Conservation (phyloP, 2,329 filamentous ascomycete genomes). For the Fusarium concolor region DNA sequence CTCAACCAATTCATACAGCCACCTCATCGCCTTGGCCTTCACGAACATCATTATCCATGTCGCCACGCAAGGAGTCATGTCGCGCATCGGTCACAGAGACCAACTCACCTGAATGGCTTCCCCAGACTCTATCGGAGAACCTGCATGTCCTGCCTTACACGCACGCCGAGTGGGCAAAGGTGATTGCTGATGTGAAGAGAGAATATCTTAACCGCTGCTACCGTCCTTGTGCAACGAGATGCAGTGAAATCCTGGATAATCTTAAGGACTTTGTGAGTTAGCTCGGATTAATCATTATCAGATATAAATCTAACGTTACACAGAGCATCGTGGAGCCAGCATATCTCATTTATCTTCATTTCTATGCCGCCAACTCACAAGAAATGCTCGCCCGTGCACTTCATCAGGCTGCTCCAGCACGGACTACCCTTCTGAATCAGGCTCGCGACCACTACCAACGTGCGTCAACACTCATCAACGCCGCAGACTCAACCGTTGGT, state of each 20-base stretch:
- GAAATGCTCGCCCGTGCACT: slow-evolving; percentile 67
- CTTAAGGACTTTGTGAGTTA: slow-evolving; percentile 58
- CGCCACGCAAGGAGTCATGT: slow-evolving; percentile 27
- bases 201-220: slow-evolving; percentile 64
- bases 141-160: slow-evolving; percentile 57
- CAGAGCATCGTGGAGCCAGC: slow-evolving; percentile 60
- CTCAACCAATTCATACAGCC: slow-evolving; percentile 30
- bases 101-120: slow-evolving; percentile 27
- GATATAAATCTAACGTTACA: slow-evolving; percentile 27
- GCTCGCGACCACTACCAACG: slow-evolving; percentile 64
- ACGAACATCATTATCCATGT: slow-evolving; percentile 28
- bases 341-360: slow-evolving; percentile 69
- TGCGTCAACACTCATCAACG: slow-evolving; percentile 61
- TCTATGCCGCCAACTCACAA: slow-evolving; percentile 70
- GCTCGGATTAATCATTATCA: neutral
- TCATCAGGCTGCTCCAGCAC: slow-evolving; percentile 58
- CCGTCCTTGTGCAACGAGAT: slow-evolving; percentile 64
- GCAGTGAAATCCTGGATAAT: slow-evolving; percentile 64
- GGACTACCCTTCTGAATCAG: slow-evolving; percentile 61
- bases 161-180: slow-evolving; percentile 62
- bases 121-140: slow-evolving; percentile 32
- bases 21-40: slow-evolving; percentile 27
- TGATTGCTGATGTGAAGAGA: slow-evolving; percentile 65
- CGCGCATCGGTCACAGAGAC: slow-evolving; percentile 9
- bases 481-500: slow-evolving; percentile 58